Conservation (phyloP, 306 rosid genomes). For the Echinosophora koreensis region DNA sequence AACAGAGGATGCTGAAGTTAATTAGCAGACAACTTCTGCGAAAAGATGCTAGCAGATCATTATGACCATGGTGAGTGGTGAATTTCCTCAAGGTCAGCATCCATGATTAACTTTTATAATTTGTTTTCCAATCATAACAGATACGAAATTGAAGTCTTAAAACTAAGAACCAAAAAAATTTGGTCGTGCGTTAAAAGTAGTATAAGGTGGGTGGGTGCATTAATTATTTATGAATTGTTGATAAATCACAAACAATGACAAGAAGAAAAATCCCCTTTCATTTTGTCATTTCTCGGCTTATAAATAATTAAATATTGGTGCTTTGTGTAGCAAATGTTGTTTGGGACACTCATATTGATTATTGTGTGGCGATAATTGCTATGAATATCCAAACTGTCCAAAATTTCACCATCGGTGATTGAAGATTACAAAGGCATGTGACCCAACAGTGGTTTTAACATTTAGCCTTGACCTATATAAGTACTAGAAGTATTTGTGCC, state of each 20-base stretch:
- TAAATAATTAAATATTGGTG: too few relatives aligned
- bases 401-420: neutral
- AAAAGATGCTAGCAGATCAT: neutral
- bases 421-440: constrained; percentile 3
- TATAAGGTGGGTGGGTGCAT: neutral
- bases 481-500: neutral
- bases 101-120: constrained; percentile 33
- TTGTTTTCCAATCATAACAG: constrained; percentile 16
- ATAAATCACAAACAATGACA: neutral
- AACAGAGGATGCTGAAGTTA: constrained; percentile 1
- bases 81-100: neutral
- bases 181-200: neutral
- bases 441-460: neutral
- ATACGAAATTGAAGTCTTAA: constrained; percentile 21
- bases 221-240: neutral
- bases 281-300: neutral
- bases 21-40: neutral
- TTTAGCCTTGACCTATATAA: too few relatives aligned
- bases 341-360: too few relatives aligned
- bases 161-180: neutral
- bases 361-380: neutral
- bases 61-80: neutral
- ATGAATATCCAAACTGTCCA: neutral
- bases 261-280: neutral
- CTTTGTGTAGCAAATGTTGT: neutral